Evolutionary conservation across 140 eudicot genomes (phyloP), one percentile per base, ranked within the genome.

Genomic region (Erigeron philadelphicus): DNA sequence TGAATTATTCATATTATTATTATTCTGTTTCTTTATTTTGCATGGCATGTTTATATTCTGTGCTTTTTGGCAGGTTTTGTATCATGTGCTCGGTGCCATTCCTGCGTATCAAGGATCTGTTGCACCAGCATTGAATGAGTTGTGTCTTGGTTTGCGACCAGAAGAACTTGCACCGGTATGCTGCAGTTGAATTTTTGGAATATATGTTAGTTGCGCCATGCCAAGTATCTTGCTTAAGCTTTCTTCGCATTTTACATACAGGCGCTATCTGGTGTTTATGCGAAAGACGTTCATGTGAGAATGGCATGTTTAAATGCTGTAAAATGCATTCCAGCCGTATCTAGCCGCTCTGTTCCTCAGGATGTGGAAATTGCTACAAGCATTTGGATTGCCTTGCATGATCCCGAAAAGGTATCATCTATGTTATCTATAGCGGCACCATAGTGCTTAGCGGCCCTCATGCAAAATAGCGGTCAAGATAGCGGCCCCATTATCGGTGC

Each of bases 311-410:
- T 93, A 56, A 89, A 85, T 82, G 99, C 97, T 73, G 85, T 83
- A 18, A 94, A 89, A 70, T 94, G 97, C 84, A 89, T 89, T 78
- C 99, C 99, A 48, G 94, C 99, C 64, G 85, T 94, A 65, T 76
- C 97, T 54, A 80, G 86, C 57, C 90, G 93, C 64, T 76, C 95
- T 44, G 81, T 94, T 69, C 90, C 95, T 59, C 79, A 84, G 74
- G 73, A 84, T 85, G 90, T 85, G 17, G 95, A 87, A 48, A 84
- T 89, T 72, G 99, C 97, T 12, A 94, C 97, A 44, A 87, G 89
- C 90, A 83, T 94, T 78, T 94, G 99, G 99, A 89, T 94, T 83
- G 95, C 97, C 17, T 65, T 89, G 31, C 99, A 94, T 77, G 97
- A 94, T 80, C 88, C 88, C 0, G 99, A 94, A 55, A 94, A 94